A percentile compares a stretch with the other conserved stretches of the same genome.
Evolutionary conservation across 2,329 filamentous ascomycete species (phyloP).

Genomic region (Achaetomium macrosporum): DNA sequence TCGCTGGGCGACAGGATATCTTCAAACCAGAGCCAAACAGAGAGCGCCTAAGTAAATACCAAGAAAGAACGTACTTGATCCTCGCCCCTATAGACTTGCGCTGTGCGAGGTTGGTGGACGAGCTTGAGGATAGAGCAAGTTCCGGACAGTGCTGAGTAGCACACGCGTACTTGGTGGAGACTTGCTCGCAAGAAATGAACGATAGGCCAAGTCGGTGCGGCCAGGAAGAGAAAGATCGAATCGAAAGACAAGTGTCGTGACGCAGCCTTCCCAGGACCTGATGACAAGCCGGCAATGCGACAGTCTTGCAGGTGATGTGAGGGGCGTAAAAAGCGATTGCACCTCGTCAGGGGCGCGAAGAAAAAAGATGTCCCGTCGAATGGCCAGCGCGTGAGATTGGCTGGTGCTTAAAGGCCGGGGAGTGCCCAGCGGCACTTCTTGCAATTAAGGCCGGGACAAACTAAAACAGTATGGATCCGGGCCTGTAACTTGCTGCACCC

Average conservation of each 20-base stretch:
- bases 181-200: slow-evolving; percentile 19
- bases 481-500: slow-evolving; percentile 6
- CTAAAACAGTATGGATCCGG: slow-evolving; percentile 11
- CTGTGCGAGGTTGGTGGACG: background rate
- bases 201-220: slow-evolving; percentile 5
- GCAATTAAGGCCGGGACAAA: slow-evolving; percentile 16
- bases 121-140: background rate
- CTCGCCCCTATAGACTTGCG: too few species aligned
- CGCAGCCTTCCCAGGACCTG: background rate
- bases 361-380: slow-evolving; percentile 14
- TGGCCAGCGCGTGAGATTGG: slow-evolving; percentile 20
- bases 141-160: background rate
- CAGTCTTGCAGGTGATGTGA: slow-evolving; percentile 7
- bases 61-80: too few species aligned
- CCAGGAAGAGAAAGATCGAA: slow-evolving; percentile 11
- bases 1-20: too few species aligned
- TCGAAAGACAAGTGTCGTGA: slow-evolving; percentile 1
- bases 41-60: too few species aligned
- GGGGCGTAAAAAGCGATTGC: slow-evolving; percentile 11
- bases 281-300: slow-evolving; percentile 1
- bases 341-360: slow-evolving; percentile 19
- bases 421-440: slow-evolving; percentile 5
- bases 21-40: too few species aligned
- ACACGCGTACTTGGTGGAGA: slow-evolving; percentile 18
- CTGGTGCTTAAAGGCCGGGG: slow-evolving; percentile 12